Percentiles rank a stretch among this genome's conserved stretches.
Evolutionary conservation across 257 asterid genomes (phyloP).

Genomic region (Plectranthus barbatus): DNA sequence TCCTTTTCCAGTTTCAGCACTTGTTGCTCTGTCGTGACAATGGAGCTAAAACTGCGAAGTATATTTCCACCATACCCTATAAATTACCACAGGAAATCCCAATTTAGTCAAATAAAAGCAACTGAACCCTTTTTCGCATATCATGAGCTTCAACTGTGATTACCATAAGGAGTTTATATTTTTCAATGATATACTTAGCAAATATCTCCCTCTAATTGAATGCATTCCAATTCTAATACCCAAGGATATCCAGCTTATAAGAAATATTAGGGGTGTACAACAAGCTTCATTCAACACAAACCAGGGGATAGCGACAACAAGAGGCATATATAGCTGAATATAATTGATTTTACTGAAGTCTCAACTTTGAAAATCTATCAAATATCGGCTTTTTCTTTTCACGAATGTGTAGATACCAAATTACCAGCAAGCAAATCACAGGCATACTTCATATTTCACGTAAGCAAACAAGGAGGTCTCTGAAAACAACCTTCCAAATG

Average conservation of each 20-base stretch:
- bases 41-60: slow-evolving; percentile 30
- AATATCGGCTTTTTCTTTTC: background rate
- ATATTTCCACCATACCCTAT: slow-evolving; percentile 31
- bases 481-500: slow-evolving; percentile 32
- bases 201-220: background rate
- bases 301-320: background rate
- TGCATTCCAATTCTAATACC: background rate
- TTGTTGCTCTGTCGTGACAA: slow-evolving; percentile 27
- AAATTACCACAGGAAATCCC: slow-evolving; percentile 11
- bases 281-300: background rate
- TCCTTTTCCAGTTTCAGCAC: slow-evolving; percentile 36
- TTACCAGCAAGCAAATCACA: background rate
- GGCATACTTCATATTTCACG: background rate
- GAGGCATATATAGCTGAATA: background rate
- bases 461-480: background rate
- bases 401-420: background rate
- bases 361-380: background rate
- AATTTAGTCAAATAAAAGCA: slow-evolving; percentile 1
- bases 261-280: background rate
- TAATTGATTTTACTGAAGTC: background rate
- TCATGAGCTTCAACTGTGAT: background rate
- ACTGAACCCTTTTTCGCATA: background rate
- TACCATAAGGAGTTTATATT: background rate
- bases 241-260: background rate
- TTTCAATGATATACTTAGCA: background rate